Conservation (phyloP, 495 filamentous ascomycete species). For the Tuber aestivum region DNA sequence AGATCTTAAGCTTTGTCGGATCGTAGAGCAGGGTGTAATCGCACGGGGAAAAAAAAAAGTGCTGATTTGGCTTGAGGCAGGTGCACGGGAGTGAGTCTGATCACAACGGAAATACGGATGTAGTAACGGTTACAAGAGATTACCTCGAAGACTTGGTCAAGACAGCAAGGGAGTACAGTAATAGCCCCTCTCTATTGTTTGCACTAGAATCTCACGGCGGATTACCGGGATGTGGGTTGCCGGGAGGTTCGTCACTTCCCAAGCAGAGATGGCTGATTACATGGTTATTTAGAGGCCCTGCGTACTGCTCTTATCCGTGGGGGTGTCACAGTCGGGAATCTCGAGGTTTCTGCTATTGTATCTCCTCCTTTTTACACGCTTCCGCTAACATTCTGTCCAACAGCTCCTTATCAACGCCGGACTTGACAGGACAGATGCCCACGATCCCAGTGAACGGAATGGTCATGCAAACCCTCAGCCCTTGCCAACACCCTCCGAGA, state of each 20-base stretch:
- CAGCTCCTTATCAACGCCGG: slow-evolving; percentile 37
- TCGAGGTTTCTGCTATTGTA: slow-evolving; percentile 21
- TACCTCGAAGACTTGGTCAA: slow-evolving; percentile 28
- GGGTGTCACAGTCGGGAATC: slow-evolving; percentile 35
- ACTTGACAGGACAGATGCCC: slow-evolving; percentile 9
- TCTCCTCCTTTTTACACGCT: slow-evolving; percentile 2
- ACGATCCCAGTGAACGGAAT: slow-evolving; percentile 5
- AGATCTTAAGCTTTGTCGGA: background rate
- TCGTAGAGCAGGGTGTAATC: background rate
- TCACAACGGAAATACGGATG: slow-evolving; percentile 12
- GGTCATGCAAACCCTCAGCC: slow-evolving; percentile 9
- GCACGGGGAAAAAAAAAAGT: background rate
- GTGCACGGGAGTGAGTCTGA: slow-evolving; percentile 26
- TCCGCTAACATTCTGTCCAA: slow-evolving; percentile 12
- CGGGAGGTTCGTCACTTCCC: background rate
- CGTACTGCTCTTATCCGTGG: slow-evolving; percentile 36
- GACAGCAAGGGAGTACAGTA: slow-evolving; percentile 32
- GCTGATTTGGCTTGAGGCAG: slow-evolving; percentile 19
- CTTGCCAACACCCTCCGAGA: slow-evolving; percentile 11
- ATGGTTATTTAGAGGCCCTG: slow-evolving; percentile 24
- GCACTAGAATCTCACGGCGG: background rate
- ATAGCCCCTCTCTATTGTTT: slow-evolving; percentile 9
- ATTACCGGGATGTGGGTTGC: background rate
- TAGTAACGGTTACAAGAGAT: slow-evolving; percentile 16
- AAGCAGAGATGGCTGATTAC: slow-evolving; percentile 10